Base-by-base conservation (phyloP, 2,329 filamentous ascomycete species). In the Venturia nashicola region DNA sequence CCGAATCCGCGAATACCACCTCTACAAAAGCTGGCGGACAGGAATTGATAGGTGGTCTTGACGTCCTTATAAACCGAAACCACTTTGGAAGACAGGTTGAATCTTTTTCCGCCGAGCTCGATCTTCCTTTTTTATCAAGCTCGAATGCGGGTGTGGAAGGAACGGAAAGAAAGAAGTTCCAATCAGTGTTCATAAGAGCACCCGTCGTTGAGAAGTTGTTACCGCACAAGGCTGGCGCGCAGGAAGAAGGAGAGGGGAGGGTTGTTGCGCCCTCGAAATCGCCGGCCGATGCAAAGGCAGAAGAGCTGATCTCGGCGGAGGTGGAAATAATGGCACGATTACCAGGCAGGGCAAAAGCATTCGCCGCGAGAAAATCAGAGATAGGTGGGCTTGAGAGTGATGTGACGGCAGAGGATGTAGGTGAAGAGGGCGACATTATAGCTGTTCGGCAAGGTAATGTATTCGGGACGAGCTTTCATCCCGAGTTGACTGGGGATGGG, bases 31-130 rank as follows among this genome's bases (percentile, higher is more conserved):
- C 89, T 70, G 91, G 91, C 54, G 93, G 93, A 0, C 94, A 97
- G 75, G 91, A 96, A 65, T 82, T 97, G 63, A 91, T 99, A 67
- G 94, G 94, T 16, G 94, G 94, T 2, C 81, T 99, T 44, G 87
- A 91, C 71, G 92, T 99, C 43, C 82, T 90, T 57, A 92, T 97
- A 40, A 91, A 95, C 72, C 83, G 94, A 59, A 99, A 97, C 72
- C 91, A 97, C 74, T 99, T 97, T 72, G 94, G 94, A 3, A 84
- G 93, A 63, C 94, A 99, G 76, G 87, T 89, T 16, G 91, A 97
- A 76, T 95, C 89, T 72, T 97, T 97, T 74, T 86, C 94, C 70
- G 86, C 88, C 0, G 82, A 85, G 59, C 75, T 97, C 40, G 76
- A 87, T 16, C 77, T 97, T 32, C 85, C 87, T 0, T 95, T 96